Evolutionary conservation across 179 eudicot species (phyloP).

Genomic region (Sideroxylon spinosum): DNA sequence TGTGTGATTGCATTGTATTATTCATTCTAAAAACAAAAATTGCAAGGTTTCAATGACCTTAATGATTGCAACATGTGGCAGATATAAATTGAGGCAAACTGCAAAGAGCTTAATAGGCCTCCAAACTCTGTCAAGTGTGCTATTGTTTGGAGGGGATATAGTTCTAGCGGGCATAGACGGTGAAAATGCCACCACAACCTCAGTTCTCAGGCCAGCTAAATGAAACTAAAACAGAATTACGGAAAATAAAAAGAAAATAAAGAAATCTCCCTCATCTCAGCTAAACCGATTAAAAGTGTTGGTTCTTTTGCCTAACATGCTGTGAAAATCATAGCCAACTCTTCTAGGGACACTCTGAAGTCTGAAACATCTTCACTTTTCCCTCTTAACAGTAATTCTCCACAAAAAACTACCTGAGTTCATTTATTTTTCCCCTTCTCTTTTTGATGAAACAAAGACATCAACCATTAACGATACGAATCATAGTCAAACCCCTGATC

Average conservation of each 20-base stretch:
- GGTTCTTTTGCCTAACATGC: not conserved
- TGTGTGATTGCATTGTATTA: not conserved
- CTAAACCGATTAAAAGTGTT: not conserved
- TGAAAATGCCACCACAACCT: not conserved
- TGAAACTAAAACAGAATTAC: not conserved
- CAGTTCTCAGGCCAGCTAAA: not conserved
- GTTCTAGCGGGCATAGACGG: not conserved
- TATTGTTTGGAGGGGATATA: not conserved
- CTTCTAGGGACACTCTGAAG: not conserved
- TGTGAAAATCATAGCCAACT: not conserved
- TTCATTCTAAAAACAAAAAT: not conserved
- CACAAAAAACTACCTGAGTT: not conserved
- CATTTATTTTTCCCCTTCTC: no score
- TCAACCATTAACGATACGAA: not conserved
- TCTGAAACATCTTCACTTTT: not conserved
- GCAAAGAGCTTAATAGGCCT: not conserved
- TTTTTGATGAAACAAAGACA: not conserved
- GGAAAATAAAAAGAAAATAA: not conserved
- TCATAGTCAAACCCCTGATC: not conserved
- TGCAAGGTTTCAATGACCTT: not conserved
- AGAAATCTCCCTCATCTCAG: not conserved
- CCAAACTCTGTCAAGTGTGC: not conserved
- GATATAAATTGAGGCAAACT: not conserved
- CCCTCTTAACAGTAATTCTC: not conserved
- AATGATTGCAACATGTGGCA: constrained; percentile 6